These are phyloP conservation scores for Meyerozyma smithsonii DNA, from an alignment of 1,139 yeast species.

Conservation along the genomic window DNA sequence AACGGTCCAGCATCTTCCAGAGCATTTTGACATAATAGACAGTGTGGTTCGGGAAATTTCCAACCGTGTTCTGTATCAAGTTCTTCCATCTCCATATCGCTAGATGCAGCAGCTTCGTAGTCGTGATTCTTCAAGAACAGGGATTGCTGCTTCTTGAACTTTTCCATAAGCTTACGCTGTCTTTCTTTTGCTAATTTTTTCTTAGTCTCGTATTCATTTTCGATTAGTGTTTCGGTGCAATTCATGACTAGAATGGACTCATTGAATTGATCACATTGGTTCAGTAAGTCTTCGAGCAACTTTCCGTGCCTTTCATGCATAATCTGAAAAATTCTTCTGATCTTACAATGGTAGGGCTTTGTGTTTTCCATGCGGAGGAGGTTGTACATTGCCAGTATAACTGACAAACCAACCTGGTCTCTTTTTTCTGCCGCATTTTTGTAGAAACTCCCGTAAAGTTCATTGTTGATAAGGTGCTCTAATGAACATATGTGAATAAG, in stretches of 20 bases:
- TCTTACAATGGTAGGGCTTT: conserved; percentile 43
- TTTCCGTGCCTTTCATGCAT: conserved; percentile 25
- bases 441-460: conserved; percentile 29
- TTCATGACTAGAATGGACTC: conserved; percentile 15
- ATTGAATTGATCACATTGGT: conserved; percentile 20
- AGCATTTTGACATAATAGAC: conserved; percentile 87
- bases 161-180: conserved; percentile 69
- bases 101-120: conserved; percentile 23
- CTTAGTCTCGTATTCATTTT: conserved; percentile 52
- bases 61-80: conserved; percentile 39
- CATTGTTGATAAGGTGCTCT: conserved; percentile 27
- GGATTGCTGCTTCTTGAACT: conserved; percentile 72
- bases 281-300: conserved; percentile 17
- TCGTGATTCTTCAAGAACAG: conserved; percentile 55
- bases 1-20: conserved; percentile 65
- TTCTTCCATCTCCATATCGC: conserved; percentile 37
- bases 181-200: conserved; percentile 69
- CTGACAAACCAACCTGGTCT: conserved; percentile 29
- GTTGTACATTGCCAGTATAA: conserved; percentile 42
- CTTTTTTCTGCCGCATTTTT: conserved; percentile 30
- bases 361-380: conserved; percentile 38
- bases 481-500: conserved; percentile 54
- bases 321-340: conserved; percentile 48
- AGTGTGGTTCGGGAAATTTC: conserved; percentile 75
- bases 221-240: conserved; percentile 15